phyloP scores from a whole-genome alignment of 2,329 filamentous ascomycete species.

The Ophiostoma ulmi region DNA sequence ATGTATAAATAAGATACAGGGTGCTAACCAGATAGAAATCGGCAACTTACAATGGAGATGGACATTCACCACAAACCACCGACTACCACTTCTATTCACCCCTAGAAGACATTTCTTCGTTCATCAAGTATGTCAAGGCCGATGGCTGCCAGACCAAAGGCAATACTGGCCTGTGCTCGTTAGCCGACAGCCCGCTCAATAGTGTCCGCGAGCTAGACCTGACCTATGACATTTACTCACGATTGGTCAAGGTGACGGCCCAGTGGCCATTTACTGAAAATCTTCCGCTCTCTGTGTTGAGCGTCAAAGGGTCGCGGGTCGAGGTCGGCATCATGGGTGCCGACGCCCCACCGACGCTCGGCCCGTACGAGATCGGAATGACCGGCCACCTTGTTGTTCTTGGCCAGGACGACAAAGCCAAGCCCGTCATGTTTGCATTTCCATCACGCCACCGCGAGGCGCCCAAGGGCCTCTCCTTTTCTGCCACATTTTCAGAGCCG shows the following conservation, averaged over 20 bases:
- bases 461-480: conserved; percentile 48
- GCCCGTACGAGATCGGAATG: conserved; percentile 70
- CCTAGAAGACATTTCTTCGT: conserved; percentile 51
- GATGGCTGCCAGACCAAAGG: conserved; percentile 44
- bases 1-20: no score
- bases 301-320: conserved; percentile 50
- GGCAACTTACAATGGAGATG: conserved; percentile 46
- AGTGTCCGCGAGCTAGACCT: conserved; percentile 66
- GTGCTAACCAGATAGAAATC: conserved; percentile 51
- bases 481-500: conserved; percentile 60
- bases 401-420: conserved; percentile 66
- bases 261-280: conserved; percentile 51
- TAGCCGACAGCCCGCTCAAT: conserved; percentile 41
- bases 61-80: conserved; percentile 51
- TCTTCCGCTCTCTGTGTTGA: conserved; percentile 40
- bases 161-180: conserved; percentile 45
- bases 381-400: conserved; percentile 74
- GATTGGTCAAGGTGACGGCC: conserved; percentile 59
- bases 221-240: conserved; percentile 65
- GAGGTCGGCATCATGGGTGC: conserved; percentile 76
- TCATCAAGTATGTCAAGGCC: conserved; percentile 50
- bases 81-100: conserved; percentile 66
- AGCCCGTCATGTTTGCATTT: conserved; percentile 76
- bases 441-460: conserved; percentile 68
- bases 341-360: conserved; percentile 54